Evolutionary conservation across 192 early-diverging fungal genomes (phyloP), one percentile per base, ranked within the genome.

Genomic region (Mortierella alpina): DNA sequence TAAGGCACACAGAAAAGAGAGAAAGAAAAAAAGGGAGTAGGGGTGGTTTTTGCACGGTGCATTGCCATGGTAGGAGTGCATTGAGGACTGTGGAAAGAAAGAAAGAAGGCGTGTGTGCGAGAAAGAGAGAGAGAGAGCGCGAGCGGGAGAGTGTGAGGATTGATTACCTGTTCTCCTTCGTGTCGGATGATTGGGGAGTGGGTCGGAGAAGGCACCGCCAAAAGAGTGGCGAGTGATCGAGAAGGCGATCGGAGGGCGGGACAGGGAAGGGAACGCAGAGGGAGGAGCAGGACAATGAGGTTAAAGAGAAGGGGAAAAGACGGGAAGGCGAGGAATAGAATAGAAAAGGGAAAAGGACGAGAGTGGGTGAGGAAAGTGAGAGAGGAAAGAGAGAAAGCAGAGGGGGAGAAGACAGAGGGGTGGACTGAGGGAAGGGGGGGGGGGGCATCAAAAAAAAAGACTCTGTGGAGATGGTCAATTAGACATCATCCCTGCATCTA

Each of bases 311-410:
- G 22, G 22, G 13, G 55, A 22, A 18, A 18, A 42, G 42, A 7
- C 9, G 52, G 15, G 15, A 13, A 12, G 8, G 52, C 50, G 12
- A 51, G 50, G n/a, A 51, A 40, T 9, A 23, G 57, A 23, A 31
- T 0, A 23, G 57, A 23, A 10, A 59, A 23, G 39, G 39, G 39
- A 59, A 59, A 4, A 59, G 6, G 39, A 59, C 1, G 46, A 62
- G 45, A n/a, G 20, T 11, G 10, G 60, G 6, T 6, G 40, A 58
- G 56, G 20, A 22, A 56, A 15, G 54, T 4, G 22, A 41, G 9
- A 7, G 52, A 31, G 14, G 63, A 65, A 64, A 39, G 22, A 64
- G 47, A 51, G 14, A 65, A 52, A 51, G 49, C 48, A 23, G 20
- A 18, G 18, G 31, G 13, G 23, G 39, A 15, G 14, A 50, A 9